Evolutionary conservation across 148 eudicot species (phyloP).

Genomic region (Fallopia convolvulus): DNA sequence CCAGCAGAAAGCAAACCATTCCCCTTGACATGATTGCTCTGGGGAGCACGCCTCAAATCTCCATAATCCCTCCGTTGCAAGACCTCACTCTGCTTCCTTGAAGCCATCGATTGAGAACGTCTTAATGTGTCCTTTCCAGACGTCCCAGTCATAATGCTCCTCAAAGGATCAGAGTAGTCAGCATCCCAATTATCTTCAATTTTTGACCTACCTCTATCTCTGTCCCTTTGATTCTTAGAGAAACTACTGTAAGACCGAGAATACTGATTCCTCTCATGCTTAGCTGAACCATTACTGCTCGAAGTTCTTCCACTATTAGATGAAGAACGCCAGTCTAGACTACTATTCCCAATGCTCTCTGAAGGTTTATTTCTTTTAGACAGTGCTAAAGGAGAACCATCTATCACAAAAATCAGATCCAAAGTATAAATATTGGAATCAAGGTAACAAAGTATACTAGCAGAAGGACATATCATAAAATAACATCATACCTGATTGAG

Average conservation of each 20-base stretch:
- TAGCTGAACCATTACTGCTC: conserved; percentile 54
- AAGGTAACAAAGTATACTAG: background rate
- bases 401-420: conserved; percentile 16
- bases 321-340: conserved; percentile 46
- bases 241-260: conserved; percentile 57
- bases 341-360: conserved; percentile 35
- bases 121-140: conserved; percentile 45
- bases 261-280: conserved; percentile 41
- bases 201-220: conserved; percentile 49
- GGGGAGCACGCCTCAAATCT: conserved; percentile 26
- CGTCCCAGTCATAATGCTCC: conserved; percentile 35
- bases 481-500: conserved; percentile 35
- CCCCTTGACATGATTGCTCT: conserved; percentile 20
- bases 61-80: conserved; percentile 23
- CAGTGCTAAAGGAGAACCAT: conserved; percentile 33
- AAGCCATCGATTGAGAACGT: conserved; percentile 59
- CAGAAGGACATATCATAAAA: background rate
- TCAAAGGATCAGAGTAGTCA: conserved; percentile 55
- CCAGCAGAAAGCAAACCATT: conserved; percentile 31
- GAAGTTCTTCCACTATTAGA: conserved; percentile 54
- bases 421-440: background rate
- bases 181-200: conserved; percentile 50
- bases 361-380: conserved; percentile 38
- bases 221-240: conserved; percentile 51
- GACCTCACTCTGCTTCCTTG: conserved; percentile 44